A percentile compares a stretch with the other conserved stretches of the same genome.
These are phyloP conservation scores for Collybiopsis confluens DNA, from an alignment of 768 basidiomycete species.

Conservation along the genomic window DNA sequence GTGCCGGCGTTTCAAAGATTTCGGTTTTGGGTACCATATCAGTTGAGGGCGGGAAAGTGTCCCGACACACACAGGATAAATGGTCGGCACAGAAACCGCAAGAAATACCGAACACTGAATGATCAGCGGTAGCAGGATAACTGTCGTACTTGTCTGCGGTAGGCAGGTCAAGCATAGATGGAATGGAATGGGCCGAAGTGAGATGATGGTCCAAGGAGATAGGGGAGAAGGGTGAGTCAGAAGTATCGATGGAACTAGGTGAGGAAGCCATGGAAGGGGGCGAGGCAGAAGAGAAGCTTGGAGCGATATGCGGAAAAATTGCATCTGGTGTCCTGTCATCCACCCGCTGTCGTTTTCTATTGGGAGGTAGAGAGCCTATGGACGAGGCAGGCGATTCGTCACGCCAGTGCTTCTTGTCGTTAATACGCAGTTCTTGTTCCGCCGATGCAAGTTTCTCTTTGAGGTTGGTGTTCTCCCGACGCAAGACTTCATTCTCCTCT, in stretches of 20 bases:
- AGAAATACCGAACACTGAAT: slow-evolving; percentile 29
- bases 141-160: slow-evolving; percentile 23
- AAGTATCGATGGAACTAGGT: slow-evolving; percentile 34
- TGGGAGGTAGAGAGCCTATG: slow-evolving; percentile 19
- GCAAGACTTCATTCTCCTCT: slow-evolving; percentile 78
- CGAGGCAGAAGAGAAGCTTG: slow-evolving; percentile 36
- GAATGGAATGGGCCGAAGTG: slow-evolving; percentile 16
- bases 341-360: slow-evolving; percentile 27
- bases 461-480: slow-evolving; percentile 60
- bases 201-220: slow-evolving; percentile 28
- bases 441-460: slow-evolving; percentile 44
- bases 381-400: slow-evolving; percentile 43
- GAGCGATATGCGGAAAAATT: slow-evolving; percentile 25
- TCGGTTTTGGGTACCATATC: slow-evolving; percentile 22
- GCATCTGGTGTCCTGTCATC: slow-evolving; percentile 27
- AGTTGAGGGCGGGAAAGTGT: slow-evolving; percentile 49
- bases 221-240: slow-evolving; percentile 30
- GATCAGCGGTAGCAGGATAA: slow-evolving; percentile 12
- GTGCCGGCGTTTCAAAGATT: slow-evolving; percentile 13
- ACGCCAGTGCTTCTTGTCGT: slow-evolving; percentile 56
- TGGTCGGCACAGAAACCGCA: slow-evolving; percentile 77
- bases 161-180: slow-evolving; percentile 28
- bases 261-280: slow-evolving; percentile 51
- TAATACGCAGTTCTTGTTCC: slow-evolving; percentile 32
- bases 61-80: slow-evolving; percentile 74